A percentile compares a stretch with the other conserved stretches of the same genome.
Evolutionary conservation across 169 alveolate genomes (phyloP).

Genomic region (Cryptosporidium meleagridis): DNA sequence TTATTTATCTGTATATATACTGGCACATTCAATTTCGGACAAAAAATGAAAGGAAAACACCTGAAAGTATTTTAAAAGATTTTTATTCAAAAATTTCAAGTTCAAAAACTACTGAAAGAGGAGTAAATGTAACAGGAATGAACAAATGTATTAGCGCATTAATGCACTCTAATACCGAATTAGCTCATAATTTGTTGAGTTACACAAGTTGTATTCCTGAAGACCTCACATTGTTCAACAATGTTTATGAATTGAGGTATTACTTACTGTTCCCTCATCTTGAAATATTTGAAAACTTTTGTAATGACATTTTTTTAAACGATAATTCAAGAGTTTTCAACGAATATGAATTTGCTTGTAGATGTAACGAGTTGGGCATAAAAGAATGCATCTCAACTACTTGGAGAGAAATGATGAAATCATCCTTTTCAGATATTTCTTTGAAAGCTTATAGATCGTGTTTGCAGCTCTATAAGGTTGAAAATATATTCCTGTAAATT

Average conservation of each 20-base stretch:
- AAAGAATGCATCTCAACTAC: conserved; percentile 21
- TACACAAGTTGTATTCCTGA: not conserved
- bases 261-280: conserved; percentile 44
- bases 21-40: conserved; percentile 32
- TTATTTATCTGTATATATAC: conserved; percentile 17
- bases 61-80: conserved; percentile 3
- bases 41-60: conserved; percentile 15
- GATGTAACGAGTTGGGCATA: conserved; percentile 38
- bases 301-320: not conserved
- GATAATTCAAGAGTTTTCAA: not conserved
- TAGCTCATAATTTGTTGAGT: not conserved
- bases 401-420: conserved; percentile 47
- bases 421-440: not conserved
- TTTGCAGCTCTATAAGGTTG: not conserved
- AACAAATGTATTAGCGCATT: conserved; percentile 1
- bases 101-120: not conserved
- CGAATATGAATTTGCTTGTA: not conserved
- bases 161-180: not conserved
- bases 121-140: not conserved
- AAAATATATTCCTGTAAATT: conserved; percentile 13
- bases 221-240: not conserved
- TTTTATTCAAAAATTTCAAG: not conserved
- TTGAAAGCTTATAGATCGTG: conserved; percentile 20
- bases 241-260: not conserved
- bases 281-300: conserved; percentile 2